Conservation (phyloP, 257 asterid species). For the Solanum tarapatanum region DNA sequence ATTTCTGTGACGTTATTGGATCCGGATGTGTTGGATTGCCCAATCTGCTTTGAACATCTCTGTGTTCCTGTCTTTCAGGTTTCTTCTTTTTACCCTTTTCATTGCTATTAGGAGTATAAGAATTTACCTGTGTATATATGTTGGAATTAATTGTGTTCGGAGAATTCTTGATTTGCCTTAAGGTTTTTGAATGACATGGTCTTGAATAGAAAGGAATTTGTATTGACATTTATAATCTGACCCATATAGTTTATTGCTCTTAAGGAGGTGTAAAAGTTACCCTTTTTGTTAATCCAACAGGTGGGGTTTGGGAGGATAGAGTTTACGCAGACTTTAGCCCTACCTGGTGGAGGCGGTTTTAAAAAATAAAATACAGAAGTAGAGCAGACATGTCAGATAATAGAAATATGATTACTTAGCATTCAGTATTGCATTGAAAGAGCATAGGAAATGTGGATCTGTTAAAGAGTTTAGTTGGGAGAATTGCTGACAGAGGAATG, state of each 20-base stretch:
- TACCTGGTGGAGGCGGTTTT: background rate
- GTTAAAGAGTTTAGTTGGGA: background rate
- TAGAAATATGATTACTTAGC: background rate
- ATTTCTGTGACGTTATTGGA: conserved; percentile 37
- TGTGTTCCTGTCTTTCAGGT: conserved; percentile 69
- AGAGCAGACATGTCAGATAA: background rate
- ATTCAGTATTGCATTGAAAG: background rate
- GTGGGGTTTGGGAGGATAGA: background rate
- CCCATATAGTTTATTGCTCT: background rate
- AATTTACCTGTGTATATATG: background rate
- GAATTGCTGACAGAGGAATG: background rate
- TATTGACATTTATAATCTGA: background rate
- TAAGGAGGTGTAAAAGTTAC: background rate
- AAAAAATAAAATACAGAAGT: background rate
- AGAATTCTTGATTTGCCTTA: background rate
- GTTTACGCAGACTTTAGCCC: background rate
- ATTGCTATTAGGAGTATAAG: background rate
- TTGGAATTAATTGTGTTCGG: background rate
- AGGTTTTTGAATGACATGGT: background rate
- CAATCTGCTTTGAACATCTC: conserved; percentile 55
- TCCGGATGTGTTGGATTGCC: conserved; percentile 70
- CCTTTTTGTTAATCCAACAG: background rate
- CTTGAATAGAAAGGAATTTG: background rate
- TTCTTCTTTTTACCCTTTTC: background rate
- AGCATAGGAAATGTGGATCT: background rate